Conservation (phyloP, 2,329 filamentous ascomycete genomes). For the Hymenoscyphus infarciens region DNA sequence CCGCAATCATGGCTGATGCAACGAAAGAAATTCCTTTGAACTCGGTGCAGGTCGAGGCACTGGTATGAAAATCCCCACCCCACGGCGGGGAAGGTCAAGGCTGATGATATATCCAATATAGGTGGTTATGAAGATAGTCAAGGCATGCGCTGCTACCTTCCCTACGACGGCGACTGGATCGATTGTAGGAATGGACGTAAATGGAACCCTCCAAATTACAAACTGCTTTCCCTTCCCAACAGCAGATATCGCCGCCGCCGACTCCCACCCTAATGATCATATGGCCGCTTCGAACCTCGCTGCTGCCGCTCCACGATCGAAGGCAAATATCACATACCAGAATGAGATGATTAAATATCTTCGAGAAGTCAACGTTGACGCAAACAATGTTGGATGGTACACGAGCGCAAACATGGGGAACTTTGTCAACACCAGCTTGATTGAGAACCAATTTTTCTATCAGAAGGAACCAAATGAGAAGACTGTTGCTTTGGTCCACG, state of each 20-base stretch:
- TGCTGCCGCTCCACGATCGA: constrained; percentile 84
- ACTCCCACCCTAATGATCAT: constrained; percentile 68
- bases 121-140: constrained; percentile 98
- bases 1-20: constrained; percentile 51
- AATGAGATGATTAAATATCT: constrained; percentile 96
- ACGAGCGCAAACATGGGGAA: constrained; percentile 98
- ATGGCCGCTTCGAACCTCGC: constrained; percentile 67
- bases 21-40: constrained; percentile 69
- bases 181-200: constrained; percentile 88
- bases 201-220: constrained; percentile 79
- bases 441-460: constrained; percentile 98
- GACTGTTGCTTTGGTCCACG: constrained; percentile 87
- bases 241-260: constrained; percentile 65
- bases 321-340: constrained; percentile 85
- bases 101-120: constrained; percentile 39
- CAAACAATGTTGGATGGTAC: constrained; percentile 98
- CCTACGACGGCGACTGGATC: constrained; percentile 86
- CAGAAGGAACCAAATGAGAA: constrained; percentile 87
- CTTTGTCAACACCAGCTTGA: constrained; percentile 90
- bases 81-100: constrained; percentile 26
- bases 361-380: constrained; percentile 96
- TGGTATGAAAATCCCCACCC: constrained; percentile 59
- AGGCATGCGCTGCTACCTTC: constrained; percentile 85
- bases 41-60: constrained; percentile 88
- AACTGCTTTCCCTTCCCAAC: constrained; percentile 94